Evolutionary conservation across 2,329 filamentous ascomycete genomes (phyloP).

Genomic region (Saccharata proteae): DNA sequence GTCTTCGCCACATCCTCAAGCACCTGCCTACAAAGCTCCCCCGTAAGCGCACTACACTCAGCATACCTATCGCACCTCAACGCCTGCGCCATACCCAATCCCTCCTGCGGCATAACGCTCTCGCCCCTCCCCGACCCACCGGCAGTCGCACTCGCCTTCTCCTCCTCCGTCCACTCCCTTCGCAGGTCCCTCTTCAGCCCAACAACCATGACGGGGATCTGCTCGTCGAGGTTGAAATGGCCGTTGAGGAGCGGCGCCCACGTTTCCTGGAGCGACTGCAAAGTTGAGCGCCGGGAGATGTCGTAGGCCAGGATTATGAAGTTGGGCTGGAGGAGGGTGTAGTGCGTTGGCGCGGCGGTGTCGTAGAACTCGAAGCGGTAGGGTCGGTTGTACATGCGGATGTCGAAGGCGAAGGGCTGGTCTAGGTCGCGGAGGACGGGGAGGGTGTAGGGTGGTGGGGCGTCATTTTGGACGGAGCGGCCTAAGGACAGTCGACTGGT

Average conservation of each 20-base stretch:
- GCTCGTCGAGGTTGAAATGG: conserved; percentile 41
- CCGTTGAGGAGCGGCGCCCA: conserved; percentile 34
- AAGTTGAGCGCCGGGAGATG: conserved; percentile 39
- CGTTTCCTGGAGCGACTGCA: conserved; percentile 33
- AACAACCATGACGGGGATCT: conserved; percentile 45
- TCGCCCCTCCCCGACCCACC: conserved; percentile 16
- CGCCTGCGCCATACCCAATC: conserved; percentile 40
- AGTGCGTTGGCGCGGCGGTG: conserved; percentile 44
- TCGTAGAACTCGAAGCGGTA: conserved; percentile 46
- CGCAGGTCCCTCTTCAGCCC: conserved; percentile 48
- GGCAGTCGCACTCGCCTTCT: conserved; percentile 9
- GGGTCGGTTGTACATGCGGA: conserved; percentile 42
- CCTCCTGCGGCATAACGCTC: conserved; percentile 40
- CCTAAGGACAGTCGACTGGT: conserved; percentile 15
- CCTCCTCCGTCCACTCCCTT: conserved; percentile 27
- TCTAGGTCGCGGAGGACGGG: conserved; percentile 40
- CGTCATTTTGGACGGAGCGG: conserved; percentile 17
- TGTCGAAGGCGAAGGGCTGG: conserved; percentile 48
- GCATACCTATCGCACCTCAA: conserved; percentile 51
- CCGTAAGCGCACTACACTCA: conserved; percentile 50
- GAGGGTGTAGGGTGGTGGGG: conserved; percentile 23
- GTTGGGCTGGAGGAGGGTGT: conserved; percentile 40
- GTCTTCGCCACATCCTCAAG: conserved; percentile 49
- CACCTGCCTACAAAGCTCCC: conserved; percentile 46
- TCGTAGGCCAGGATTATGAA: conserved; percentile 49